A percentile compares a stretch with the other conserved stretches of the same genome.
phyloP scores from a whole-genome alignment of 306 rosid genomes.

The Cucumis melo region DNA sequence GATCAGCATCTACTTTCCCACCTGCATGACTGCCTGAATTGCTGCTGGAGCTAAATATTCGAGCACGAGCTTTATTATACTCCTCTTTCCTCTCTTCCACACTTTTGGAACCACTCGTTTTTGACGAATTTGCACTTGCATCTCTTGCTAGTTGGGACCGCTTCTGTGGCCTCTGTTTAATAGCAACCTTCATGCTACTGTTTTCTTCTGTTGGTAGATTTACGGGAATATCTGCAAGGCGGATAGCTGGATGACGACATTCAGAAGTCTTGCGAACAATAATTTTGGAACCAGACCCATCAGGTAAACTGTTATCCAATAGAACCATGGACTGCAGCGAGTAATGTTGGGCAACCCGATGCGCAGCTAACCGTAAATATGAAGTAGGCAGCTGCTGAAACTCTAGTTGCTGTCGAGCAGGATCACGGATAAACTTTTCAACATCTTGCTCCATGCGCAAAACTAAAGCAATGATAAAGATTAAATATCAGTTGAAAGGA shows the following conservation, averaged over 20 bases:
- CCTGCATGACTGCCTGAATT: constrained; percentile 19
- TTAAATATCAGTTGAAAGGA: background rate
- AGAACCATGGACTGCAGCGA: constrained; percentile 89
- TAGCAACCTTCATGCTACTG: constrained; percentile 65
- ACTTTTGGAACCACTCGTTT: constrained; percentile 50
- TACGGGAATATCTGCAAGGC: constrained; percentile 87
- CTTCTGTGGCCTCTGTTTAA: constrained; percentile 87
- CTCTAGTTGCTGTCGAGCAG: constrained; percentile 73
- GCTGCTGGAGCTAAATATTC: constrained; percentile 64
- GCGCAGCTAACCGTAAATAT: constrained; percentile 92
- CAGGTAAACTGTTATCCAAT: constrained; percentile 65
- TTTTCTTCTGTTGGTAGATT: constrained; percentile 49
- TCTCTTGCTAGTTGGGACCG: constrained; percentile 20
- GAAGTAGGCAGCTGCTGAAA: constrained; percentile 96
- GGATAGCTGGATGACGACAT: constrained; percentile 54
- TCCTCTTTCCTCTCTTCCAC: constrained; percentile 99
- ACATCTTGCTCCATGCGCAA: constrained; percentile 97
- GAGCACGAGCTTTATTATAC: constrained; percentile 90
- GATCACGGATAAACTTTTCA: constrained; percentile 73
- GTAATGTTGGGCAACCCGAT: constrained; percentile 95
- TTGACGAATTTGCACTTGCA: constrained; percentile 39
- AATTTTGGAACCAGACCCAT: constrained; percentile 89
- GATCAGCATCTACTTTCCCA: constrained; percentile 55
- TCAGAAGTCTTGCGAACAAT: constrained; percentile 82
- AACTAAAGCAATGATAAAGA: constrained; percentile 31